Conservation (phyloP, 805 yeast genomes). For the Metschnikowia colocasiae region DNA sequence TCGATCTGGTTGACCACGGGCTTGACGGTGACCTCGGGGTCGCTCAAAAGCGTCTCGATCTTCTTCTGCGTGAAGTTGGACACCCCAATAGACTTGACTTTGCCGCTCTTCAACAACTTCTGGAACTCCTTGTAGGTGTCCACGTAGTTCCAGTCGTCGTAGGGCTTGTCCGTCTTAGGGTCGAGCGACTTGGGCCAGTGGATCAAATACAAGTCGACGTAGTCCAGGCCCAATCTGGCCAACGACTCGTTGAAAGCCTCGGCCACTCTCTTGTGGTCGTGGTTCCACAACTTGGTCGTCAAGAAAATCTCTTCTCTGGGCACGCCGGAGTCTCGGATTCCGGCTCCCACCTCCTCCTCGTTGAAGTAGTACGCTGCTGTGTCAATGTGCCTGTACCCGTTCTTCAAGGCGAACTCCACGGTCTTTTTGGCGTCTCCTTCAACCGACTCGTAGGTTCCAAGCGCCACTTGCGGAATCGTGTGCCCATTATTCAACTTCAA, state of each 20-base stretch:
- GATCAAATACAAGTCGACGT: conserved; percentile 19
- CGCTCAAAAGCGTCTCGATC: conserved; percentile 16
- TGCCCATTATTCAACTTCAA: conserved; percentile 59
- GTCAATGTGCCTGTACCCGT: conserved; percentile 76
- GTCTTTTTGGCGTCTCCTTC: conserved; percentile 54
- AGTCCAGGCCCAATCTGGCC: conserved; percentile 16
- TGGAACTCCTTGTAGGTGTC: conserved; percentile 35
- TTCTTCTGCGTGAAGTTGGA: conserved; percentile 18
- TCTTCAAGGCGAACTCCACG: conserved; percentile 56
- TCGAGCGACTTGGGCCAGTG: conserved; percentile 19
- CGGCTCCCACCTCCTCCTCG: conserved; percentile 67
- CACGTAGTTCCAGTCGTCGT: conserved; percentile 21
- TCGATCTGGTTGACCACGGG: conserved; percentile 21
- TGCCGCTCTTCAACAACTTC: conserved; percentile 24
- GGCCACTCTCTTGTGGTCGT: conserved; percentile 12
- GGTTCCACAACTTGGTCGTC: conserved; percentile 19
- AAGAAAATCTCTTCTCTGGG: conserved; percentile 17
- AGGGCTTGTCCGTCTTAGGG: conserved; percentile 10
- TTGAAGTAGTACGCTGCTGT: conserved; percentile 69
- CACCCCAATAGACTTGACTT: conserved; percentile 17
- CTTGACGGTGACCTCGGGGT: conserved; percentile 17
- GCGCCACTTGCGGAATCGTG: conserved; percentile 61
- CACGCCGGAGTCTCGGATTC: conserved; percentile 33
- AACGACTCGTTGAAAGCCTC: conserved; percentile 17
- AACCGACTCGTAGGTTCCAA: conserved; percentile 70